Conservation (phyloP, 129 eudicot species). For the Escallonia rubra region DNA sequence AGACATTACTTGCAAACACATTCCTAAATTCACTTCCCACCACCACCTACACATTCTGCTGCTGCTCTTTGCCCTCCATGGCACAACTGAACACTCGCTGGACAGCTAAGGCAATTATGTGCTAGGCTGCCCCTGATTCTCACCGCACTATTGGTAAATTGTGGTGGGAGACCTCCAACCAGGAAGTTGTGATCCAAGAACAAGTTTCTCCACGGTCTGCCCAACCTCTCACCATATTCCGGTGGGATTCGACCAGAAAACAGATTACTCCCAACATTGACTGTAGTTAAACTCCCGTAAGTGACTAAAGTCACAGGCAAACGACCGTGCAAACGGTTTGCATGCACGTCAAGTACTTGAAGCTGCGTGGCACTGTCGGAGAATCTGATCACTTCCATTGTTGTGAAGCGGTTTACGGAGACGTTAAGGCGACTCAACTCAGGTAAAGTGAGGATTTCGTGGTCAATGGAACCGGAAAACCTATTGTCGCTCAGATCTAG, state of each 20-base stretch:
- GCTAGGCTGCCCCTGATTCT: constrained; percentile 31
- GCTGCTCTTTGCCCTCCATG: constrained; percentile 46
- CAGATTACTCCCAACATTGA: constrained; percentile 41
- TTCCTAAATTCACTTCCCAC: no score
- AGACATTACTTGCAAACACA: no score
- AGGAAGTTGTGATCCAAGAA: constrained; percentile 38
- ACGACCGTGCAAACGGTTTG: constrained; percentile 33
- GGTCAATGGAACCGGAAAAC: constrained; percentile 24
- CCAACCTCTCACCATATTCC: constrained; percentile 27
- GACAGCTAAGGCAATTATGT: constrained; percentile 41
- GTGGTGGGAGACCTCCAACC: constrained; percentile 32
- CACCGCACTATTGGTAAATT: constrained; percentile 1
- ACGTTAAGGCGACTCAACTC: constrained; percentile 20
- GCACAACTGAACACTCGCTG: constrained; percentile 17
- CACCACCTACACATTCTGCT: constrained; percentile 18
- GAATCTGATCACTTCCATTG: constrained; percentile 22
- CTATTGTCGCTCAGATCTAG: constrained; percentile 42
- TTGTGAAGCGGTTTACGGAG: constrained; percentile 31
- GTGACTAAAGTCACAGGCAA: constrained; percentile 34
- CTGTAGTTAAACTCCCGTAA: constrained; percentile 14
- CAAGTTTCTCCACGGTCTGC: constrained; percentile 32
- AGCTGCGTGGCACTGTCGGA: constrained; percentile 20
- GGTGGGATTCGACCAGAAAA: constrained; percentile 40
- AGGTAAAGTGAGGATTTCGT: constrained; percentile 24
- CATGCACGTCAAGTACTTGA: constrained; percentile 28